Evolutionary conservation across 305 asterid species (phyloP).

Genomic region (Fraxinus floribunda): DNA sequence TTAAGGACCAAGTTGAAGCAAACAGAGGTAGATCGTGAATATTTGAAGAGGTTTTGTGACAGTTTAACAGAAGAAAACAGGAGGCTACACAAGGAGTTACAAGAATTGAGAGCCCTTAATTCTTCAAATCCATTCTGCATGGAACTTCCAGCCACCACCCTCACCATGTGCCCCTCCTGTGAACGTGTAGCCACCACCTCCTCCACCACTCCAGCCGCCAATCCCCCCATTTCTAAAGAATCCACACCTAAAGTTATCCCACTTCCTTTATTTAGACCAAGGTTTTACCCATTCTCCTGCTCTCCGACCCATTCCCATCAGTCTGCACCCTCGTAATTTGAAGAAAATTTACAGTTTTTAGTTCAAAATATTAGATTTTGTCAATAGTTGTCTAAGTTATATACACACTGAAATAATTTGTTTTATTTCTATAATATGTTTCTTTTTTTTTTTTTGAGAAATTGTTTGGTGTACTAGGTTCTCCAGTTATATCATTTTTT

Average conservation of each 20-base stretch:
- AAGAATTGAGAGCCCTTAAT: slow-evolving; percentile 67
- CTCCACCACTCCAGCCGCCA: slow-evolving; percentile 8
- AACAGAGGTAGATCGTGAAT: slow-evolving; percentile 55
- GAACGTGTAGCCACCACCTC: slow-evolving; percentile 58
- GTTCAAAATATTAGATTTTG: background rate
- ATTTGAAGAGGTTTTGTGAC: slow-evolving; percentile 55
- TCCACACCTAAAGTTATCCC: slow-evolving; percentile 36
- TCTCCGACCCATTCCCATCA: slow-evolving; percentile 44
- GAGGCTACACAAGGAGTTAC: slow-evolving; percentile 47
- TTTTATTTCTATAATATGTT: background rate
- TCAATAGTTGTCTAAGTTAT: background rate
- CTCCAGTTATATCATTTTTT: slow-evolving; percentile 12
- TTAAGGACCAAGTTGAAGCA: slow-evolving; percentile 67
- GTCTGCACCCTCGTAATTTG: slow-evolving; percentile 52
- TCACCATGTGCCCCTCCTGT: slow-evolving; percentile 90
- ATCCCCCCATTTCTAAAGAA: background rate
- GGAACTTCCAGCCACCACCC: slow-evolving; percentile 81
- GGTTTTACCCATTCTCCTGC: slow-evolving; percentile 52
- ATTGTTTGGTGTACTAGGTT: slow-evolving; percentile 20
- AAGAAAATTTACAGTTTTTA: slow-evolving; percentile 1
- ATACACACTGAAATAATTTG: slow-evolving; percentile 28
- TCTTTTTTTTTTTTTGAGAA: background rate
- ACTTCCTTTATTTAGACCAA: slow-evolving; percentile 48
- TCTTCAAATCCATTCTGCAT: slow-evolving; percentile 70
- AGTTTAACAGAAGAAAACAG: slow-evolving; percentile 47